phyloP scores from a whole-genome alignment of 148 eudicot genomes.

The Camellia lanceoleosa region DNA sequence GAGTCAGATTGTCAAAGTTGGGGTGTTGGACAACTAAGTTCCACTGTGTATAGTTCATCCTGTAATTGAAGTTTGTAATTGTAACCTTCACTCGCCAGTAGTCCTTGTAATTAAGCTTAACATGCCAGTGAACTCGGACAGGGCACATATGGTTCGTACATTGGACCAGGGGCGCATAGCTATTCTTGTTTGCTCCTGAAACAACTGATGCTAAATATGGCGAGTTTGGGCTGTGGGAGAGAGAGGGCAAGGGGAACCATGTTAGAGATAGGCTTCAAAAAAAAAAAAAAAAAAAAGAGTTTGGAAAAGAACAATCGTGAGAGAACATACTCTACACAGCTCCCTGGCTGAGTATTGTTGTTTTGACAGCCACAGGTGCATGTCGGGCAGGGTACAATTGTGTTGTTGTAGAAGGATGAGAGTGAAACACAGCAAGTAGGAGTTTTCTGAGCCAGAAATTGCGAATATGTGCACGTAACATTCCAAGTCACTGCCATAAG shows the following conservation, averaged over 20 bases:
- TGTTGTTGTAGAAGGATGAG: constrained; percentile 59
- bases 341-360: constrained; percentile 42
- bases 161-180: constrained; percentile 45
- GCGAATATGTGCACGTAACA: constrained; percentile 62
- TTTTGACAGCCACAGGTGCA: constrained; percentile 66
- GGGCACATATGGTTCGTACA: constrained; percentile 66
- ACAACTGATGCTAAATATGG: constrained; percentile 47
- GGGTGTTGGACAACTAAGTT: constrained; percentile 58
- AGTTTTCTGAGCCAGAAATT: constrained; percentile 54
- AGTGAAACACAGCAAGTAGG: constrained; percentile 62
- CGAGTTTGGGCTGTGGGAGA: constrained; percentile 34
- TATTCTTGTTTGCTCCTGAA: constrained; percentile 24
- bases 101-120: constrained; percentile 50
- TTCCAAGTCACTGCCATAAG: constrained; percentile 67
- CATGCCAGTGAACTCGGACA: constrained; percentile 54
- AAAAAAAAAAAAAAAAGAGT: neutral
- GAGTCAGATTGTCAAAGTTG: constrained; percentile 53
- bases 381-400: constrained; percentile 61
- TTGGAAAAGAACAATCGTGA: neutral
- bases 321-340: constrained; percentile 53
- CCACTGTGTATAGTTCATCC: constrained; percentile 61
- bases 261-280: constrained; percentile 8
- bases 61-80: constrained; percentile 52
- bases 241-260: constrained; percentile 8
- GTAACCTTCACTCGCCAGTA: constrained; percentile 58